Base-by-base conservation (phyloP, 768 basidiomycete species). In the Mycena kentingensis region DNA sequence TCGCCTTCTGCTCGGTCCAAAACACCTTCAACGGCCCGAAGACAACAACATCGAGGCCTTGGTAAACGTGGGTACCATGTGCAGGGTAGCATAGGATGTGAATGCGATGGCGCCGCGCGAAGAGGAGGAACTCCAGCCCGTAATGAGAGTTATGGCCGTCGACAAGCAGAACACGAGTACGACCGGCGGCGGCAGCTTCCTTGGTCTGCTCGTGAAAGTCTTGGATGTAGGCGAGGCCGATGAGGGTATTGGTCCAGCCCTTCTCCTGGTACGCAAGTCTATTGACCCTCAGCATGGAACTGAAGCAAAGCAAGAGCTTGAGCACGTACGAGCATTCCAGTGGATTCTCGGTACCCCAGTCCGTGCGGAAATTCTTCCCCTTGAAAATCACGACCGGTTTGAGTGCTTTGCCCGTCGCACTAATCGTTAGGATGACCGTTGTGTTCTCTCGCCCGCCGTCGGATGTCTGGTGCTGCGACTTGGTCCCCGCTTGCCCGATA, bases 81-180 rank as follows among this genome's bases (percentile, higher is more conserved):
- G 77, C 58, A 15, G 74, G 78, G 62, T 79, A 80, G 52, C 72
- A 75, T 0, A 79, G 54, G 4, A 80, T 58, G 19, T 66, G 51
- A n/a, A 80, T 79, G 2, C 67, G 61, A 52, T 77, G 46, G 0
- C 60, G 42, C 2, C 58, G 46, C 0, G 74, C 73, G 62, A 73
- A 73, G 11, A 66, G 48, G 16, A 81, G 70, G 50, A 79, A 75
- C 5, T 48, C 63, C 4, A 48, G 41, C 3, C 68, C 71, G 50
- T 69, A 73, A 49, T 80, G 78, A 0, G 73, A 78, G 44, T 64
- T 70, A 48, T 81, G 79, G 0, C 79, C 74, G 65, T 81, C 75
- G 11, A 81, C 66, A 11, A 74, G 55, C 10, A 81, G 73, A 1
- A 77, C 52, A 0, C 63, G 53, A 11, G 57, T 41, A 5, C 55